Base-by-base conservation (phyloP, 139 green algal species). In the Choricystis sp. region DNA sequence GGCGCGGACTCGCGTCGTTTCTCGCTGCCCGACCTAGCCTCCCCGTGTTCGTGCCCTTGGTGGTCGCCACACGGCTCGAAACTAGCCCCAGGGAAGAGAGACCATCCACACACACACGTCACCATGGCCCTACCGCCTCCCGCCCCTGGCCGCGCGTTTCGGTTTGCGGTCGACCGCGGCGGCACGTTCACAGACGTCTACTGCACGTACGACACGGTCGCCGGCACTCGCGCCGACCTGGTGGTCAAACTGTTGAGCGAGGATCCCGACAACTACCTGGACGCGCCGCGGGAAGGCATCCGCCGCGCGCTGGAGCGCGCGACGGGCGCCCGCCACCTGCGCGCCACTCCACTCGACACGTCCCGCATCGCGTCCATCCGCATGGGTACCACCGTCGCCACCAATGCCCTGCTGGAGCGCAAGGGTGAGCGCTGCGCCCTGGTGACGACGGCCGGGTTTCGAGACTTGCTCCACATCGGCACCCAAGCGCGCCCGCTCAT, bases 181-280 rank as follows among this genome's bases (percentile, higher is more conserved):
- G 93, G 93, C 21, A 98, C 93, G 0, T 99, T 99, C 74, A 99
- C 93, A 1, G 93, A 99, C 61, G 82, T 99, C 0, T 97, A 52
- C 9, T 52, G 40, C 40, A 9, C 40, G 40, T 9, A 52, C 40
- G 40, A 16, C 40, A 52, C 9, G 40, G 40, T 9, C 40, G 40
- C 9, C 40, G 16, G 9, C 40, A 52, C 40, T 16, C 40, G 0
- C 14, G 16, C 26, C 4, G 28, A 59, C 16, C 66, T 65, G 4
- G 78, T 85, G 5, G 62, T 94, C 30, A 99, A 99, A 78, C 80
- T 99, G 52, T 74, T 99, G n/a, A 93, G 80, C 21, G 92, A 89
- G 60, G 90, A 99, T 69, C 91, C 91, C 2, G 65, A 62, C 23
- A 94, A 96, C 67, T 99, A 99, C 73, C 66, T 76, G 27, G 89